A percentile compares a stretch with the other conserved stretches of the same genome.
phyloP scores from a whole-genome alignment of 202 grass and related monocot genomes.

The Schoenoplectus triqueter region DNA sequence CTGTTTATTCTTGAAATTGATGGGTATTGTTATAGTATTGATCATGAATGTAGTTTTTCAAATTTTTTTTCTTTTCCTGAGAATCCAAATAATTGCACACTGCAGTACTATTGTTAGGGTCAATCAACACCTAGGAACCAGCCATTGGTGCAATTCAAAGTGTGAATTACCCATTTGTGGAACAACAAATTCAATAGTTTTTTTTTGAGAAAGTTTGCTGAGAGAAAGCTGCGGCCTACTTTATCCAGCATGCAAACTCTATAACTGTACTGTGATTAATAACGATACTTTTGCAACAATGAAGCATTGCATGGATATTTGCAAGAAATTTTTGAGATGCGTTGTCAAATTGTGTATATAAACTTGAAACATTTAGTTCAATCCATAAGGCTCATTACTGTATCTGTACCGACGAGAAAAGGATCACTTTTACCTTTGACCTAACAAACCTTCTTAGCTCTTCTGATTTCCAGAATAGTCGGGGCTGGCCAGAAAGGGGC shows the following conservation, averaged over 20 bases:
- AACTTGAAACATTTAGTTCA: background rate
- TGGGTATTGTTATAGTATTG: background rate
- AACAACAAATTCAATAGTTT: background rate
- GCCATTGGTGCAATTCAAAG: background rate
- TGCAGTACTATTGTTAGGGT: background rate
- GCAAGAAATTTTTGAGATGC: background rate
- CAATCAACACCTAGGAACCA: background rate
- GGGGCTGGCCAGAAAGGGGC: background rate
- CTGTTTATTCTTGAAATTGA: background rate
- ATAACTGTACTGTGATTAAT: background rate
- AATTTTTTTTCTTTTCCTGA: background rate
- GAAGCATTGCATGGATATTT: background rate
- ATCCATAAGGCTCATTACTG: background rate
- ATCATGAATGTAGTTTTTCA: background rate
- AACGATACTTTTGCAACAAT: background rate
- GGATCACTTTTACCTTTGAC: background rate
- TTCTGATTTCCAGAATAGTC: background rate
- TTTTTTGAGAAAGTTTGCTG: background rate
- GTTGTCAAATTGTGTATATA: background rate
- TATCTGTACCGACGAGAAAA: background rate
- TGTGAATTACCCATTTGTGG: background rate
- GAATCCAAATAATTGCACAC: background rate
- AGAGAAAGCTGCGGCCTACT: background rate
- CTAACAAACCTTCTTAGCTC: background rate
- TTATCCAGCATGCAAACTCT: conserved; percentile 3